Evolutionary conservation across 441 rosid species (phyloP), one percentile per base, ranked within the genome.

Genomic region (Kokia cookei): DNA sequence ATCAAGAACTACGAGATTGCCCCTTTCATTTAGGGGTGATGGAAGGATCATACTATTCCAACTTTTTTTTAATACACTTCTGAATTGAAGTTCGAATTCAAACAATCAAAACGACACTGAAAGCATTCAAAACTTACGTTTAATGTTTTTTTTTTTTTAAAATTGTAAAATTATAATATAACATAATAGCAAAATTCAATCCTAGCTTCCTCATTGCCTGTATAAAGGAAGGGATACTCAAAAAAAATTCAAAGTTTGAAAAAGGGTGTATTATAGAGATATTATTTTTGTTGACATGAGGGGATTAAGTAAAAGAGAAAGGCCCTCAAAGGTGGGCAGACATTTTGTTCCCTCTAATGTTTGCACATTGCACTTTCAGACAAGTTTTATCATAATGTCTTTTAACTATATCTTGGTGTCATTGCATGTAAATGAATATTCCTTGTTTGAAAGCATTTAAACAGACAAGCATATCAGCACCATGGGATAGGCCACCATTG

Each of bases 301-400:
- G 54, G 55, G 42, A 43, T 66, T 62, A 59, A 43, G 40, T 17
- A 66, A 64, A 64, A 73, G 54, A 37, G 29, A 51, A n/a, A 47
- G 48, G 15, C 11, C 14, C 15, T 58, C 40, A 47, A 74, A 63
- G 78, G 63, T 12, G 72, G 78, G 60, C 73, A 66, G 76, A 66
- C 78, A 59, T 79, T 73, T 72, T 75, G 78, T 75, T 75, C 65
- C 62, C 69, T 66, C 65, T 75, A 26, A 43, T 72, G 79, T 79
- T 69, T 75, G 71, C 40, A 51, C 65, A 9, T 78, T 71, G 69
- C 75, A 73, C 43, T 73, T 73, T 63, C 45, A 19, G 51, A 74
- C 61, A 69, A 29, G 32, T 27, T 67, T 48, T 47, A 64, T 37
- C 75, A 59, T 65, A 43, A 47, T 51, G 65, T 35, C 11, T 6